Evolutionary conservation across 1,284 basidiomycete genomes (phyloP), one percentile per base, ranked within the genome.

Genomic region (Cutaneotrichosporon mucoides): DNA sequence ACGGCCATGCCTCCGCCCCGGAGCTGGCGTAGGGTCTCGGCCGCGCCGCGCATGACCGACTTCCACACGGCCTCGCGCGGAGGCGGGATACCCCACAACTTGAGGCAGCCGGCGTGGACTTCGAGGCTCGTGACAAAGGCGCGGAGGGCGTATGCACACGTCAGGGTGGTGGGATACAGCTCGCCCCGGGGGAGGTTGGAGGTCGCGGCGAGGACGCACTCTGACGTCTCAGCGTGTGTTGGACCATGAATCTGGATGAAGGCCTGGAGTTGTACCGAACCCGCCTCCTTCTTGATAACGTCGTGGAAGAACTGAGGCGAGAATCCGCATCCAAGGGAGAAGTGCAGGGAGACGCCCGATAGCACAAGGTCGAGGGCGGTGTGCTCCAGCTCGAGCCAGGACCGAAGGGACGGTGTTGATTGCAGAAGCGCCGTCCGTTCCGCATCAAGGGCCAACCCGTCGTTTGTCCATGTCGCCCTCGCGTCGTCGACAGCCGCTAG

Each of bases 1-100:
- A 38, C 37, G 16, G 38, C 49, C 4, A 51, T 36, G 38, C 49
- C 49, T 65, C 68, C 42, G 73, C 76, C n/a, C 72, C 73, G 58
- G 68, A 56, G 41, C 15, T 16, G 42, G 34, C 47, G 48, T 6
- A 50, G 9, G 11, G 43, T 45, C n/a, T 56, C 55, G 16, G 49
- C 48, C 11, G 24, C 48, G 3, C 15, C 11, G 6, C 48, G 34
- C 35, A 56, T n/a, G 11, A 56, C 38, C n/a, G 13, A 15, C 11
- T 47, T 50, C 55, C 48, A 51, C 35, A 56, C 55, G 2, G 48
- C 15, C 48, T 50, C 55, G 15, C 55, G 47, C 10, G 55, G 48
- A 12, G 55, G 55, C 9, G 48, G 55, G 4, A 37, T 12, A 10
- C 47, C 47, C 55, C 55, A 56, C 11, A 56, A 42, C 48, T 56